Base-by-base conservation (phyloP, 768 basidiomycete genomes). In the Hirschioporus abietinus region DNA sequence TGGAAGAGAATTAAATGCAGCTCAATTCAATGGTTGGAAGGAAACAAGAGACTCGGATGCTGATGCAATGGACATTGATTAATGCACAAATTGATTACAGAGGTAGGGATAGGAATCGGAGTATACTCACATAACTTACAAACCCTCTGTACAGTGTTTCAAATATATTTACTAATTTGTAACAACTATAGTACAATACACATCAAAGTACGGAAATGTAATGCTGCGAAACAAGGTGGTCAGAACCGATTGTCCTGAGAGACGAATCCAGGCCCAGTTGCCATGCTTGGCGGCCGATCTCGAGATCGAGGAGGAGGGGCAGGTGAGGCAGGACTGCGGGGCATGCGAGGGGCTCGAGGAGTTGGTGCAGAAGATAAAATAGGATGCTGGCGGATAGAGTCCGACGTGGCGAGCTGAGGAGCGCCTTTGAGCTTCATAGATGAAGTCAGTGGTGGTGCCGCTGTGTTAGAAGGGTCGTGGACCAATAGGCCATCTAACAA, bases 401-500 rank as follows among this genome's bases (percentile, higher is more conserved):
- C 24, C 63, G 24, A 23, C 15, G 64, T 42, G 36, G 23, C 10
- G 5, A 57, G 64, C 17, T 35, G 58, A 17, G 36, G 52, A 20
- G 23, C 64, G 2, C 15, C 12, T 12, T 23, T 26, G 26, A 23
- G 64, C 20, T 68, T 66, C 18, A 70, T 65, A 10, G 69, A 66
- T 12, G 71, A 69, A 15, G 61, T 67, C 8, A 35, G 42, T 15
- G 42, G 20, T 52, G n/a, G n/a, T n/a, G n/a, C n/a, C n/a, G n/a
- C n/a, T n/a, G 42, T 10, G 20, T 10, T 10, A 5, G 83, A 84
- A 1, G 86, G 84, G 24, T 81, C 76, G 65, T 83, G 82, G 15
- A 82, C 76, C 1, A 93, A 81, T 3, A 91, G 79, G n/a, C 84
- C 82, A 35, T 93, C 88, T n/a, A 98, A 81, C n/a, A 96, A 81